Evolutionary conservation across 805 yeast genomes (phyloP), one percentile per base, ranked within the genome.

Genomic region (Kuraishia piskuri): DNA sequence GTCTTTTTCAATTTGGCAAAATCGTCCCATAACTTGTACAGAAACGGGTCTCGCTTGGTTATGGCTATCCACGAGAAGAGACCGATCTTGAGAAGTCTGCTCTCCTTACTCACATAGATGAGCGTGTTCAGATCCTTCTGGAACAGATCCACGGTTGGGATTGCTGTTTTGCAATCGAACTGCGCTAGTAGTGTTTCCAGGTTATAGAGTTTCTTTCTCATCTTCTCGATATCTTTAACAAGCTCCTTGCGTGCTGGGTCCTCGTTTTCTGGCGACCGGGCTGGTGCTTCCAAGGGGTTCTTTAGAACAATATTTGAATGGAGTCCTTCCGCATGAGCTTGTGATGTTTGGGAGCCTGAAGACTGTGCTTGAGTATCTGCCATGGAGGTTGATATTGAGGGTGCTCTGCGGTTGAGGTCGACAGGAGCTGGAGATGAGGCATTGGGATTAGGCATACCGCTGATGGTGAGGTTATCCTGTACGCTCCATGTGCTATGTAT

Each of bases 1-100:
- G 22, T 53, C 54, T 23, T 56, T 45, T 22, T 56, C 54, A 14
- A 55, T 58, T 40, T 55, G 54, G 23, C 54, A 21, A 36, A 51
- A 21, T 40, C 51, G 22, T 37, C 31, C 46, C 22, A 20, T 6
- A 49, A 50, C 19, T 53, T 19, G 23, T 19, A 14, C 44, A 52
- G 14, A 25, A 49, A 25, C n/a, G 48, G 25, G 36, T 52, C 54
- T n/a, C 40, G 49, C 31, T 37, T 40, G 48, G 47, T 20, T 12
- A 49, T 26, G 17, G 31, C 46, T 12, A 24, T 20, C 54, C 54
- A 48, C 22, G 52, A 22, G 9, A 26, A 36, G 40, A 49, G 22
- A 22, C 54, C 52, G 20, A 44, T 22, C 19, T 49, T 52, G 8
- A 44, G 36, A 20, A 36, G 40, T 3, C 37, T 20, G 40, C 52